These are phyloP conservation scores for Cutaneotrichosporon sp. DNA, from an alignment of 1,284 basidiomycete species.

Conservation along the genomic window DNA sequence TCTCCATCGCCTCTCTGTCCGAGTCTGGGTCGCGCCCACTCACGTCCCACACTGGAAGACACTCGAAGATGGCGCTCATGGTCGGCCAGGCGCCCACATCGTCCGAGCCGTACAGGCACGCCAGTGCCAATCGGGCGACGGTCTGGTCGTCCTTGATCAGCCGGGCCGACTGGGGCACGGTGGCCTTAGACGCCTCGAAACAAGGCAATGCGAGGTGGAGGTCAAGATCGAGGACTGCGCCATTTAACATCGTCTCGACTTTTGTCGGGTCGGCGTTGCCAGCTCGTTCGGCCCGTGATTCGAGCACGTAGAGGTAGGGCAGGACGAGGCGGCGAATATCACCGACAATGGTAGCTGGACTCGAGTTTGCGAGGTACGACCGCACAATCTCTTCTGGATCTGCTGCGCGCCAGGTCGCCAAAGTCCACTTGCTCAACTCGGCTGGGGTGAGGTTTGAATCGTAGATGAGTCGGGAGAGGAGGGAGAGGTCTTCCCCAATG, in stretches of 20 bases:
- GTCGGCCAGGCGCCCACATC: constrained; percentile 65
- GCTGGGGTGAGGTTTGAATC: constrained; percentile 54
- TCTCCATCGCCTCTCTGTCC: constrained; percentile 67
- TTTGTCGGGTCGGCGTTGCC: constrained; percentile 64
- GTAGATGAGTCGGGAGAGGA: constrained; percentile 78
- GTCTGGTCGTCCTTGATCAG: constrained; percentile 76
- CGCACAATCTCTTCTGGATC: constrained; percentile 60
- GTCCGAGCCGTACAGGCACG: constrained; percentile 79
- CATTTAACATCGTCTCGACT: constrained; percentile 57
- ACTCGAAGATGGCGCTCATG: constrained; percentile 89
- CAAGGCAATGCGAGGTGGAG: constrained; percentile 66
- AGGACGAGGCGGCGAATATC: constrained; percentile 73
- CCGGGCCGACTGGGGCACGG: constrained; percentile 62
- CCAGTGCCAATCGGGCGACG: constrained; percentile 74
- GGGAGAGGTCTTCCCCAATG: constrained; percentile 80
- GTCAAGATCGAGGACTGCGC: constrained; percentile 66
- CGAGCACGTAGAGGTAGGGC: constrained; percentile 85
- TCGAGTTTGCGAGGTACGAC: constrained; percentile 70
- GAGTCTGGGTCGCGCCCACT: constrained; percentile 54
- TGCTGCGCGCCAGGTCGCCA: constrained; percentile 66
- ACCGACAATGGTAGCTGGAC: constrained; percentile 59
- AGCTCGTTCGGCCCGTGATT: constrained; percentile 72
- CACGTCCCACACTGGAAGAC: constrained; percentile 81
- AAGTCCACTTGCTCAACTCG: constrained; percentile 58
- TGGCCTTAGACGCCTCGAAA: constrained; percentile 86